Evolutionary conservation across 2,329 filamentous ascomycete genomes (phyloP).

Genomic region (Nannizzia gypsea): DNA sequence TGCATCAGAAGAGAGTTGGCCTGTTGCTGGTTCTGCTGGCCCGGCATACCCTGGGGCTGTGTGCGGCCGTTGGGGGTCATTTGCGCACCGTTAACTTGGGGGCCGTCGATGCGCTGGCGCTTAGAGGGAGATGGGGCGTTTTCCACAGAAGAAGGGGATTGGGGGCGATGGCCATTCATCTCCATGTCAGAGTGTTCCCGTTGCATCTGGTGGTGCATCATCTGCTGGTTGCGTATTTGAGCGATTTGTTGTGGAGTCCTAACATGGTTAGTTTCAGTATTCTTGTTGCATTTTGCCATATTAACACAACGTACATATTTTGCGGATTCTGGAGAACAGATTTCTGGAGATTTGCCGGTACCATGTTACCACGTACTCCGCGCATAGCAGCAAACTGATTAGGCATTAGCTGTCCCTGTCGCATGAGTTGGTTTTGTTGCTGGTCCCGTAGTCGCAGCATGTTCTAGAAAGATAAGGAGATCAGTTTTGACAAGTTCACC

Average conservation of each 20-base stretch:
- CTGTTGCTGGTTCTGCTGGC: constrained; percentile 48
- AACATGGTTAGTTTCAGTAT: neutral
- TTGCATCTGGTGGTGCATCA: constrained; percentile 73
- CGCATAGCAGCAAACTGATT: constrained; percentile 51
- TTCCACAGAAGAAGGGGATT: constrained; percentile 70
- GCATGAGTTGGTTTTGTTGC: constrained; percentile 64
- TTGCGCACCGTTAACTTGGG: constrained; percentile 60
- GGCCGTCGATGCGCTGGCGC: constrained; percentile 67
- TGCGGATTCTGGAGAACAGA: constrained; percentile 58
- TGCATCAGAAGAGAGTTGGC: constrained; percentile 33
- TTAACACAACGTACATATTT: constrained; percentile 26
- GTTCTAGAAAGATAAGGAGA: constrained; percentile 36
- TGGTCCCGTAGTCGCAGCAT: constrained; percentile 58
- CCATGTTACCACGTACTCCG: constrained; percentile 36
- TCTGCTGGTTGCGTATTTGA: constrained; percentile 50
- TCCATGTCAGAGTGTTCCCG: constrained; percentile 80
- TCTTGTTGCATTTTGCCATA: neutral
- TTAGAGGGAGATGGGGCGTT: constrained; percentile 90
- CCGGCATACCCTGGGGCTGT: constrained; percentile 59
- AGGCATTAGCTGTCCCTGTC: constrained; percentile 52
- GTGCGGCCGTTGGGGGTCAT: constrained; percentile 65
- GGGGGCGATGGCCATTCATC: constrained; percentile 65
- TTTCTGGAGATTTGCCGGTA: constrained; percentile 46
- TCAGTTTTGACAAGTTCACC: neutral
- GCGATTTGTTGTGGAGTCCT: constrained; percentile 57